These are phyloP conservation scores for Termitomyces bulborhizus DNA, from an alignment of 768 basidiomycete species.

Conservation along the genomic window DNA sequence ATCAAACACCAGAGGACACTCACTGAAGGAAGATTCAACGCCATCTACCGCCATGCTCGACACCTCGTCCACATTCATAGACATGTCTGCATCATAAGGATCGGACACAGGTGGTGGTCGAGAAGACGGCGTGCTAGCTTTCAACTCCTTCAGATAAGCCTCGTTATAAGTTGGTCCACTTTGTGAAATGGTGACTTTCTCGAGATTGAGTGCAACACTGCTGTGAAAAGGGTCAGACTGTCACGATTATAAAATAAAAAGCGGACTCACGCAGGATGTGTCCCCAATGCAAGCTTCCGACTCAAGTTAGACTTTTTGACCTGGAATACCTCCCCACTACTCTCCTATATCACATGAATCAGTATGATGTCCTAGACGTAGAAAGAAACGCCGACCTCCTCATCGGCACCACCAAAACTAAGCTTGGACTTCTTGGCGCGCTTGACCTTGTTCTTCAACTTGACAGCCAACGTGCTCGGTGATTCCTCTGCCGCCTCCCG, in stretches of 20 bases:
- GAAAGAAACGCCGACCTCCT: conserved; percentile 44
- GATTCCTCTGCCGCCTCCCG: conserved; percentile 38
- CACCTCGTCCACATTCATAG: conserved; percentile 38
- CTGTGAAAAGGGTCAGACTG: conserved; percentile 19
- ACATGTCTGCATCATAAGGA: conserved; percentile 47
- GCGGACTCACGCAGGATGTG: conserved; percentile 41
- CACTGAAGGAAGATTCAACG: conserved; percentile 23
- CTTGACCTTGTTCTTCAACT: conserved; percentile 67
- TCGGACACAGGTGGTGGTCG: conserved; percentile 36
- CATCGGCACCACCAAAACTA: conserved; percentile 68
- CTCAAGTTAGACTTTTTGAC: conserved; percentile 80
- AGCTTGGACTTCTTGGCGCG: conserved; percentile 62
- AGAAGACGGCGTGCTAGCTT: conserved; percentile 63
- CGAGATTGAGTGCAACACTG: conserved; percentile 41
- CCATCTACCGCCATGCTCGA: conserved; percentile 27
- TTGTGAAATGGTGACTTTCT: conserved; percentile 51
- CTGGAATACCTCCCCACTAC: conserved; percentile 61
- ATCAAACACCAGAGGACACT: conserved; percentile 1
- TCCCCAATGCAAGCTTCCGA: conserved; percentile 52
- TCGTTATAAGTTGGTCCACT: conserved; percentile 63
- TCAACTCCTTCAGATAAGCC: conserved; percentile 70
- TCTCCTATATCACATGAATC: conserved; percentile 36
- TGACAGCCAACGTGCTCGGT: conserved; percentile 55
- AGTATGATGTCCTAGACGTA: conserved; percentile 16
- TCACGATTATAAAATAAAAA: not conserved